Conservation (phyloP, 2,329 filamentous ascomycete genomes). For the Dactylellina parvicollis region DNA sequence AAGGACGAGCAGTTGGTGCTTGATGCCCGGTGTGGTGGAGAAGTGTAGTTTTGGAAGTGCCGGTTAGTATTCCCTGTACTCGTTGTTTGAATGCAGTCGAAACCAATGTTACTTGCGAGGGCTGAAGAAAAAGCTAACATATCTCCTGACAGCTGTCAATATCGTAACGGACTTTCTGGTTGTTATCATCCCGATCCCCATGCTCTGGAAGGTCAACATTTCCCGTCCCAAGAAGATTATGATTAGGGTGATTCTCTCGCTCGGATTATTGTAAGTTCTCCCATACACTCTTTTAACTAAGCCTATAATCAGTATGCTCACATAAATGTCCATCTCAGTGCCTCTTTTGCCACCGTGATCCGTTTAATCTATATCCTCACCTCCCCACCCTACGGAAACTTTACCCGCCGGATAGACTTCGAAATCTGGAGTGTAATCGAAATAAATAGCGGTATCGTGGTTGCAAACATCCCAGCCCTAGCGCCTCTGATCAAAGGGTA, state of each 20-base stretch:
- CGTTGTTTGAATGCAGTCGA: not conserved
- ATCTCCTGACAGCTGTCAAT: slow-evolving; percentile 59
- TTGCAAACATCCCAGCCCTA: slow-evolving; percentile 16
- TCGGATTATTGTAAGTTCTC: slow-evolving; percentile 60
- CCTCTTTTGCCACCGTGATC: slow-evolving; percentile 18
- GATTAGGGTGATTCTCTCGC: slow-evolving; percentile 61
- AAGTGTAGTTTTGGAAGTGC: slow-evolving; percentile 4
- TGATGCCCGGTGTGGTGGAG: not conserved
- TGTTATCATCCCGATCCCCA: slow-evolving; percentile 62
- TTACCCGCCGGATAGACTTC: slow-evolving; percentile 13
- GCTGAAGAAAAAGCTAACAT: not conserved
- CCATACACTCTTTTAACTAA: too few relatives aligned
- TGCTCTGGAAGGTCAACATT: slow-evolving; percentile 63
- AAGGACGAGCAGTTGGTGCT: slow-evolving; percentile 1
- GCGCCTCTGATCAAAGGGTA: slow-evolving; percentile 13
- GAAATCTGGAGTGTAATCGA: slow-evolving; percentile 15
- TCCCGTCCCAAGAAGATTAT: slow-evolving; percentile 61
- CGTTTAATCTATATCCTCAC: slow-evolving; percentile 3
- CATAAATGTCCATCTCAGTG: not conserved
- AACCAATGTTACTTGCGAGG: too few relatives aligned
- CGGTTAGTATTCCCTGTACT: slow-evolving; percentile 1
- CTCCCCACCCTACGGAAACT: not conserved
- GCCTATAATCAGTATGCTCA: not conserved
- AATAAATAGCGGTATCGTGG: slow-evolving; percentile 3
- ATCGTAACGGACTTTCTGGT: slow-evolving; percentile 63